These are phyloP conservation scores for Coniosporium tulheliwenetii DNA, from an alignment of 2,329 filamentous ascomycete species.

Conservation along the genomic window DNA sequence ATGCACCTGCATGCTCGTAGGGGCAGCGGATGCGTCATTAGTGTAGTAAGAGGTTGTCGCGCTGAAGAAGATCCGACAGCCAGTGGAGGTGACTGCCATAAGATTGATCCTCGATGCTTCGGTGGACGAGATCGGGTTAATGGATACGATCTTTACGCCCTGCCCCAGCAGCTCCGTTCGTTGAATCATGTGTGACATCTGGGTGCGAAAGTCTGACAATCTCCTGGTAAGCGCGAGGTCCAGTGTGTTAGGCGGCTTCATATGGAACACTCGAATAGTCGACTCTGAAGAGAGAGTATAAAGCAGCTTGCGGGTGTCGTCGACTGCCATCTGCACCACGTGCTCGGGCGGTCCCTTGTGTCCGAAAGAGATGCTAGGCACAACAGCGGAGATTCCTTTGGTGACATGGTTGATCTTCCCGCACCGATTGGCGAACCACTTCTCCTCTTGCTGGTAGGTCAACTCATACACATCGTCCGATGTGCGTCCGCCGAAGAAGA, in stretches of 20 bases:
- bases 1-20: slow-evolving; percentile 94
- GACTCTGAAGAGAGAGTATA: slow-evolving; percentile 83
- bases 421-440: slow-evolving; percentile 84
- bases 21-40: slow-evolving; percentile 47
- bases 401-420: slow-evolving; percentile 80
- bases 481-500: slow-evolving; percentile 73
- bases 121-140: slow-evolving; percentile 65
- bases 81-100: slow-evolving; percentile 79
- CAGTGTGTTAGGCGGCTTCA: slow-evolving; percentile 45
- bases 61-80: slow-evolving; percentile 83
- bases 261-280: slow-evolving; percentile 81
- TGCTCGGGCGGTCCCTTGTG: slow-evolving; percentile 31
- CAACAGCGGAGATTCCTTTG: slow-evolving; percentile 30
- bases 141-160: slow-evolving; percentile 60
- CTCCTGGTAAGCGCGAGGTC: slow-evolving; percentile 40
- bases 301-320: slow-evolving; percentile 74
- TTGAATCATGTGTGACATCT: slow-evolving; percentile 74
- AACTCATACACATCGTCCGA: slow-evolving; percentile 88
- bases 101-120: slow-evolving; percentile 76
- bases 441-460: slow-evolving; percentile 91
- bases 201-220: slow-evolving; percentile 37
- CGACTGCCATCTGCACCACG: slow-evolving; percentile 67
- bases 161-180: slow-evolving; percentile 57
- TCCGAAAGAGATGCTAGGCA: slow-evolving; percentile 1
- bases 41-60: slow-evolving; percentile 58